Conservation (phyloP, 257 asterid genomes). For the Nicotiana obtusifolia region DNA sequence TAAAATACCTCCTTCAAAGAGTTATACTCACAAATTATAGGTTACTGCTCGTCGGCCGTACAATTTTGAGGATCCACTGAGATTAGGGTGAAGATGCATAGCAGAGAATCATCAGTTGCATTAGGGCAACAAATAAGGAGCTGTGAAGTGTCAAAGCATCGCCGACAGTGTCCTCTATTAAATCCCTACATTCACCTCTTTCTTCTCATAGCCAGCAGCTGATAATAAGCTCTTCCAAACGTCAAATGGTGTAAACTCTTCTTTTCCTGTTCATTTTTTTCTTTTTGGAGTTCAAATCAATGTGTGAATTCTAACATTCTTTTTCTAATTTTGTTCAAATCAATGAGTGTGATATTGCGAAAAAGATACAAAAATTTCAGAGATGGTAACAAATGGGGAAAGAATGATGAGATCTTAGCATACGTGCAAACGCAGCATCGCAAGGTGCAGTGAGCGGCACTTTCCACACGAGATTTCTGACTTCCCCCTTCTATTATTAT, state of each 20-base stretch:
- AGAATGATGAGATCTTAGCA: conserved; percentile 10
- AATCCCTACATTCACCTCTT: neutral
- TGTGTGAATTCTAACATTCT: neutral
- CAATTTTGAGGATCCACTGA: neutral
- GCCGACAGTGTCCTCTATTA: neutral
- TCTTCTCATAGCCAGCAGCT: neutral
- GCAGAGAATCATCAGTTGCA: neutral
- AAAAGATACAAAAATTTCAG: neutral
- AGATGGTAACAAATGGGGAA: no score
- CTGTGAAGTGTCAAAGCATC: neutral
- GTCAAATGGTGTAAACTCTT: neutral
- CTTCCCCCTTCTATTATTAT: neutral
- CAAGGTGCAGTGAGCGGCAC: conserved; percentile 10
- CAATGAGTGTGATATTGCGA: neutral
- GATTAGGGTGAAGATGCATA: neutral
- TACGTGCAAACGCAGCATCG: conserved; percentile 6
- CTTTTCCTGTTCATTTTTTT: neutral
- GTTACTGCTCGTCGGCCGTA: no score
- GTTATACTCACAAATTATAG: no score
- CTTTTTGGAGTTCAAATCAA: neutral
- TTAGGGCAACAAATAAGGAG: neutral
- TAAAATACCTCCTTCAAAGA: no score
- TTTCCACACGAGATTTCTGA: conserved; percentile 14
- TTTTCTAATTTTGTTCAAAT: neutral
- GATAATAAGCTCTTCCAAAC: no score